A percentile compares a stretch with the other conserved stretches of the same genome.
phyloP scores from a whole-genome alignment of 306 rosid species.

The Nissolia schottii region DNA sequence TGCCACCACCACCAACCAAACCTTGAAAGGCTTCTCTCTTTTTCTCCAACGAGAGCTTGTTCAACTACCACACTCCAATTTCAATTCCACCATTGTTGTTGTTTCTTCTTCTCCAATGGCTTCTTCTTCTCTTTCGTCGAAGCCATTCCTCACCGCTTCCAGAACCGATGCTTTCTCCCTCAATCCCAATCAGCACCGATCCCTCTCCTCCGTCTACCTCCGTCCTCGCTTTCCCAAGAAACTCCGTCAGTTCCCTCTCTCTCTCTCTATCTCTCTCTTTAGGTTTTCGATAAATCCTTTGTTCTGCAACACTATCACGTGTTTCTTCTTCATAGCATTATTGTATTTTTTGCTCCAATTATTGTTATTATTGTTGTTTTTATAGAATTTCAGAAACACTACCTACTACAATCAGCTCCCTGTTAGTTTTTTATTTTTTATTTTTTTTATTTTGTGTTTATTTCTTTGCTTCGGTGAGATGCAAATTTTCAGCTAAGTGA shows the following conservation, averaged over 20 bases:
- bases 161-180: conserved; percentile 41
- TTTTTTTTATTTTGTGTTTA: not conserved
- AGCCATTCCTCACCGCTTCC: conserved; percentile 56
- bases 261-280: not conserved
- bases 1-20: not conserved
- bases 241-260: conserved; percentile 61
- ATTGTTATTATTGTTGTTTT: not conserved
- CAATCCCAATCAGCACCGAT: conserved; percentile 44
- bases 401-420: not conserved
- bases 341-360: not conserved
- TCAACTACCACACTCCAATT: not conserved
- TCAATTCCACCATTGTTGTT: not conserved
- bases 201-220: conserved; percentile 48
- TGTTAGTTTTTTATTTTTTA: not conserved
- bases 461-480: not conserved
- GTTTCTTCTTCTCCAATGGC: conserved; percentile 42
- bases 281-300: conserved; percentile 1
- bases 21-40: not conserved
- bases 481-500: not conserved
- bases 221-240: conserved; percentile 42
- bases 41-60: not conserved
- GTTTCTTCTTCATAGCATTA: not conserved
- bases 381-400: not conserved
- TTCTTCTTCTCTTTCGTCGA: conserved; percentile 64
- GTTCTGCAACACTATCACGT: not conserved